Evolutionary conservation across 106 monocot species (phyloP), one percentile per base, ranked within the genome.

Genomic region (Phalaenopsis aphrodite): DNA sequence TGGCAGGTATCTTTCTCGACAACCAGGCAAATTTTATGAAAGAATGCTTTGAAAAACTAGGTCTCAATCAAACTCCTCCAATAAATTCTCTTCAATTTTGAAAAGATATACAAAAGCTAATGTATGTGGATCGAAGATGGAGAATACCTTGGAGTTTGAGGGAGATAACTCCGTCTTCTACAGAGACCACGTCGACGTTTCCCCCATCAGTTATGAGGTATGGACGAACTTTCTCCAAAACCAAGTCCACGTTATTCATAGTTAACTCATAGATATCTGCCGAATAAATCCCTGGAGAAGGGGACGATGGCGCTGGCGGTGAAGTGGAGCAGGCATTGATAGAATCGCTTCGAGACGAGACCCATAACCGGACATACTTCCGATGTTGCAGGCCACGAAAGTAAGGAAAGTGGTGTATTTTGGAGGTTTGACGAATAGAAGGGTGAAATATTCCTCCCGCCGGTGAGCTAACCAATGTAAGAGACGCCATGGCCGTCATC

Each of bases 121-220:
- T 52, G 2, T 14, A 52, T 6, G 24, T 24, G 39, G 2, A 71
- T 71, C 37, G 66, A 78, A 61, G 79, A 75, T 75, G 17, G 8
- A 39, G 4, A 56, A 21, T 39, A 93, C 96, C 96, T 91, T 91
- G 88, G 72, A 93, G 91, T 84, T 88, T 78, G 87, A 96, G 96
- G 42, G 87, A 91, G 88, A 96, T 77, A 55, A 93, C 81, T 12
- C 96, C 96, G 49, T 96, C 96, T 16, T 87, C 93, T 18, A 93
- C 93, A 17, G 87, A 87, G 6, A 91, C 96, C 16, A 96, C 96
- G 16, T 90, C 91, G 36, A 96, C 93, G 83, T 96, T 84, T 6
- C 96, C 96, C 4, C 93, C 96, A 48, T 96, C 96, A 19, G 96
- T 77, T 80, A 96, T 90, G 67, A 96, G 96, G 79, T 96, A 93